Evolutionary conservation across 2,329 filamentous ascomycete genomes (phyloP).

Genomic region (Aspergillus intermedius): DNA sequence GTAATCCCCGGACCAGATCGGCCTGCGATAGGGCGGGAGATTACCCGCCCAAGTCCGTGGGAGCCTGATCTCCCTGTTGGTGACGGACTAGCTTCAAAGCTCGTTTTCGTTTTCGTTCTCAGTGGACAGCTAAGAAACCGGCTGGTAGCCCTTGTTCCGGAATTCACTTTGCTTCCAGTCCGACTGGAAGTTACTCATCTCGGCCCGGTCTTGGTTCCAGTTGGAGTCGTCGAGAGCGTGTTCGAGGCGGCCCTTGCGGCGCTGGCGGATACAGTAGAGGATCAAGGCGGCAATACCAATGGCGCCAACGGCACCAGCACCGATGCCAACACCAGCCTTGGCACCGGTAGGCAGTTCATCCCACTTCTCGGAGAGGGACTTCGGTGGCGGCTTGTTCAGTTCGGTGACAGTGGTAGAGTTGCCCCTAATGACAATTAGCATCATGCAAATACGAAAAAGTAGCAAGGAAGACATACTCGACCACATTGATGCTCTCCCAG

Average conservation of each 20-base stretch:
- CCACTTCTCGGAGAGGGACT: constrained; percentile 38
- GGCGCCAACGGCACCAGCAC: constrained; percentile 28
- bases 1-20: not conserved
- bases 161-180: constrained; percentile 35
- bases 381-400: constrained; percentile 28
- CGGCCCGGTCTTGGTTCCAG: constrained; percentile 35
- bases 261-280: constrained; percentile 46
- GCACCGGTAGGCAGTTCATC: constrained; percentile 39
- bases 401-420: constrained; percentile 47
- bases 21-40: constrained; percentile 1
- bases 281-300: constrained; percentile 30
- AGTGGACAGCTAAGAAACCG: constrained; percentile 9
- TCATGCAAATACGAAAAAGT: no score
- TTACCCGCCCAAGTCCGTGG: not conserved
- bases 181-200: constrained; percentile 33
- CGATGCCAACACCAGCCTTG: constrained; percentile 43
- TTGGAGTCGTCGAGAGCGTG: constrained; percentile 42
- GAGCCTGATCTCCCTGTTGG: not conserved
- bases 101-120: not conserved
- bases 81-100: not conserved
- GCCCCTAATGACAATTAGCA: constrained; percentile 49
- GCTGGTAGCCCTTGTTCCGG: constrained; percentile 23
- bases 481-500: constrained; percentile 60
- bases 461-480: constrained; percentile 22
- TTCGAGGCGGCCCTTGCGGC: constrained; percentile 45